Base-by-base conservation (phyloP, 768 basidiomycete species). In the Neoboletus brunneissimus region DNA sequence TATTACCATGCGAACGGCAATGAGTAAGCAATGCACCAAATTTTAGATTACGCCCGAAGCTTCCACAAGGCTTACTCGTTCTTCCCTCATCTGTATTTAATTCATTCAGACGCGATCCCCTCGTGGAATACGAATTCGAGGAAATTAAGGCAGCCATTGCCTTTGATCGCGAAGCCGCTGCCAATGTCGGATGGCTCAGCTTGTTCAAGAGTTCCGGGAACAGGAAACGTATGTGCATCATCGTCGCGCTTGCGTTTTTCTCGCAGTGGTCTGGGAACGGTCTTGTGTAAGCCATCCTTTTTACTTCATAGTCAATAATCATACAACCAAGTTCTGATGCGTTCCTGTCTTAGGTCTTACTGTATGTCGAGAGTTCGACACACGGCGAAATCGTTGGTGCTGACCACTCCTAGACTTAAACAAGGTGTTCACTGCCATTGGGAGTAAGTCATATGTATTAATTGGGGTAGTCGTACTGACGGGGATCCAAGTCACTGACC, bases 381-480 rank as follows among this genome's bases (percentile, higher is more conserved):
- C 27, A 29, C 15, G 31, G 22, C 16, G 13, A 38, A 23, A 38
- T 41, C 23, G 4, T n/a, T 29, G 11, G 40, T 43, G 2, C 13
- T 42, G 35, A 48, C 41, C 20, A 56, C 43, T 35, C 15, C 23
- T 58, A 73, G 69, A 83, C 66, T 75, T 83, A 59, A 80, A 78
- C 75, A 81, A 80, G 68, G 79, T 84, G 29, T 76, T 83, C 61
- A 68, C 71, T 43, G 71, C 75, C 13, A 79, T 84, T 45, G 81
- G 81, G n/a, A 20, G 46, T 47, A 32, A 20, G 46, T 10, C 31
- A n/a, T n/a, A 20, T 48, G 11, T 23, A 59, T 22, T 29, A 37
- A 13, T 25, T 4, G 31, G 7, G 34, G 34, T 7, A 12, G 7
- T 40, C 31, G 23, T 12, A 38, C 45, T 47, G 32, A 63, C 40